Evolutionary conservation across 805 yeast genomes (phyloP), one percentile per base, ranked within the genome.

Genomic region (Nakazawaea ambrosiae): DNA sequence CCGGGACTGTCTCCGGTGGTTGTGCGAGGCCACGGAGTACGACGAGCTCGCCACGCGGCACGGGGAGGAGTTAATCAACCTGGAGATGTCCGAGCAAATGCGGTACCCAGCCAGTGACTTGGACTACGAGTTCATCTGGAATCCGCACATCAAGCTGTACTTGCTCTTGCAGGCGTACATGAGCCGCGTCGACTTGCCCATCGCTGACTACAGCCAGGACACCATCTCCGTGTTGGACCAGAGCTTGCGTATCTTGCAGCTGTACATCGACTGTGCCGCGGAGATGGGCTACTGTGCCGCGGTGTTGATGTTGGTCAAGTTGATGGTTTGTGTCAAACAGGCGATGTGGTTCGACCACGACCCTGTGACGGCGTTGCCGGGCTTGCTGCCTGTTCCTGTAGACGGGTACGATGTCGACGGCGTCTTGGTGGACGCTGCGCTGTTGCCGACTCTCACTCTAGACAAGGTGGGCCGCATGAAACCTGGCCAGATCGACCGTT

Each of bases 141-240:
- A 88, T 53, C 92, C 94, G 4, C 94, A 84, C 54, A 84, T 84
- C 46, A 84, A 84, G 54, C 77, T 87, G 2, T 84, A 70, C 48
- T 61, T 84, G 43, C 66, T 84, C 46, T 53, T 83, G 7, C 92
- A 84, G 53, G 89, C 90, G 0, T 80, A 69, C 48, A 74, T 84
- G 71, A 63, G 74, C 26, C 61, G 88, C 33, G 64, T 76, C 5
- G 92, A 85, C 42, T 64, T 92, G 33, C 98, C 97, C 2, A 85
- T 92, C 51, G 94, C 95, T 0, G 99, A 92, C 65, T 92, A 92
- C 54, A 68, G 82, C 8, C 97, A 90, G 54, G 98, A 92, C 58
- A 88, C 96, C 0, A 76, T 88, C 11, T 80, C 97, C 0, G 95
- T 92, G 8, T 63, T 92, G 40, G 99, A 94, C 53, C 98, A 92